phyloP scores from a whole-genome alignment of 352 stramenopile genomes.

The Globisporangium mamillatum region DNA sequence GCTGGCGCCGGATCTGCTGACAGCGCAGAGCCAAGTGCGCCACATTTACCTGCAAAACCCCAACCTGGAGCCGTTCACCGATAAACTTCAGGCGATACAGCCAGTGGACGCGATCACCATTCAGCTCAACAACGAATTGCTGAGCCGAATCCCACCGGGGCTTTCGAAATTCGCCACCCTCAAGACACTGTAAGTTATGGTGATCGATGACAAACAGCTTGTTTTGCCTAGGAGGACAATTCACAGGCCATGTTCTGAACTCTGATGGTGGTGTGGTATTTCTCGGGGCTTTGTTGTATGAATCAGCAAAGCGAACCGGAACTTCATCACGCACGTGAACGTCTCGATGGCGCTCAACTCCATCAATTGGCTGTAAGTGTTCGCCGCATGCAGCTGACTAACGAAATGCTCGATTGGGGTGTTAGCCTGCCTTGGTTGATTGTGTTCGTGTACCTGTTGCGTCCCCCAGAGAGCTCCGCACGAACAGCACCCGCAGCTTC shows the following conservation, averaged over 20 bases:
- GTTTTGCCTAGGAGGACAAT: too few species aligned
- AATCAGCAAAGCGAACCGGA: not conserved
- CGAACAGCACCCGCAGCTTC: not conserved
- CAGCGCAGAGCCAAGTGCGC: not conserved
- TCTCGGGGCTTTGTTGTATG: not conserved
- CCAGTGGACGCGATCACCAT: not conserved
- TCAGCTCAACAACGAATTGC: conserved; percentile 5
- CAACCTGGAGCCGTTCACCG: not conserved
- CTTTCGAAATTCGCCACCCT: not conserved
- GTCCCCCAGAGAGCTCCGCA: not conserved
- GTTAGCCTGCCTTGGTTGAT: too few species aligned
- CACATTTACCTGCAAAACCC: not conserved
- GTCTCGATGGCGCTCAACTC: not conserved
- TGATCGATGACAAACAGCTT: not conserved
- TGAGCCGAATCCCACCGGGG: not conserved
- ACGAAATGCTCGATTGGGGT: too few species aligned
- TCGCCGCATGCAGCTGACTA: too few species aligned
- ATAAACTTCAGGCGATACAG: not conserved
- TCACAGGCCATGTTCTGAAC: too few species aligned
- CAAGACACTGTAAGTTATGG: not conserved
- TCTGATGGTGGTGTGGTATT: not conserved
- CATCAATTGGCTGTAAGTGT: not conserved
- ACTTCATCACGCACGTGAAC: not conserved
- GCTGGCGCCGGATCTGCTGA: not conserved
- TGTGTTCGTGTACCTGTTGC: not conserved